Base-by-base conservation (phyloP, 2,329 filamentous ascomycete species). In the Coniochaeta pulveracea region DNA sequence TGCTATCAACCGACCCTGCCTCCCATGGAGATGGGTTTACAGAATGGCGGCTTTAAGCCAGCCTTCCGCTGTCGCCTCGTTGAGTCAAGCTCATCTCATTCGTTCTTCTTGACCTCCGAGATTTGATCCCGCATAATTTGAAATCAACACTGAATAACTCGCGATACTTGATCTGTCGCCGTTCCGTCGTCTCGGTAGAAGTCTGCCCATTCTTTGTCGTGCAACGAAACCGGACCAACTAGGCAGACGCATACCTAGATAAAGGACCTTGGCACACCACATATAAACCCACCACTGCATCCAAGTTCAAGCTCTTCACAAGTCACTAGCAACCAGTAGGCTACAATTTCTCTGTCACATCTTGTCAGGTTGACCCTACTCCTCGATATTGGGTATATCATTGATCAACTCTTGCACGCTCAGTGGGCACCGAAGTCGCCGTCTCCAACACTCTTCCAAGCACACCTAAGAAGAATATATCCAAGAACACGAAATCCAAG, bases 351-450 rank as follows among this genome's bases (percentile, higher is more conserved):
- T 31, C n/a, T 14, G 16, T 14, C 28, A 10, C 17, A 10, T 31
- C 28, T 31, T 6, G n/a, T n/a, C n/a, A n/a, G n/a, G n/a, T n/a
- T n/a, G n/a, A n/a, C n/a, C n/a, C n/a, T n/a, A n/a, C n/a, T 14
- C 10, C 8, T 5, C 16, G 21, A 29, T 16, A 27, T 3, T 12
- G 19, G 9, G n/a, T n/a, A n/a, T 18, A 29, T 5, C 15, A 32
- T 22, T 25, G 16, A 33, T 18, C 18, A 7, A 24, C 19, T 33
- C 15, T 25, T 5, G 12, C 19, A 33, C 30, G n/a, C 22, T 24
- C 30, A 33, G 30, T 33, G 30, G 30, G 30, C 9, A 19, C 18
- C 15, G 30, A 25, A 25, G 19, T 33, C 19, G 25, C 19, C 21
- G 22, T 22, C 30, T 22, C 19, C 21, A n/a, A n/a, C n/a, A n/a